phyloP scores from a whole-genome alignment of 208 protist species.

The Leishmania gerbilli region DNA sequence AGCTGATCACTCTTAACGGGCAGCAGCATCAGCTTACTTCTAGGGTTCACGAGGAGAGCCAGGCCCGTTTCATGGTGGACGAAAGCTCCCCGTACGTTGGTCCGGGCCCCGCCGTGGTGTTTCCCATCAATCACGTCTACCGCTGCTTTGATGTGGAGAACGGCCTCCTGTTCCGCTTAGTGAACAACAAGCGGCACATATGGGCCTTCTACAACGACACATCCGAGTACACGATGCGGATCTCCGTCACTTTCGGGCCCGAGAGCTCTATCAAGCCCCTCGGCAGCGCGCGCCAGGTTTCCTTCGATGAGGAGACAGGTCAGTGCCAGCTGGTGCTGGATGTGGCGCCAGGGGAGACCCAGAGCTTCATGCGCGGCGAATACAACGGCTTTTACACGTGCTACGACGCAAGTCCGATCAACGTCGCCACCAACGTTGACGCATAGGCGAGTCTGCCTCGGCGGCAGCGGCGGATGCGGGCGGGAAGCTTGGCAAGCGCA shows the following conservation, averaged over 20 bases:
- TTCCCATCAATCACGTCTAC: constrained; percentile 51
- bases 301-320: constrained; percentile 45
- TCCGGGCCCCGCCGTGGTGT: constrained; percentile 40
- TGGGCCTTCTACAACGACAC: constrained; percentile 90
- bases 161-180: constrained; percentile 77
- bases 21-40: neutral
- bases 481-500: neutral
- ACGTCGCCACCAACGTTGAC: neutral
- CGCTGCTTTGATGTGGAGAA: constrained; percentile 72
- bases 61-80: constrained; percentile 20
- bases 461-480: neutral
- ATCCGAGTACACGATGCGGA: constrained; percentile 56
- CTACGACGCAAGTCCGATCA: constrained; percentile 48
- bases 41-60: constrained; percentile 13
- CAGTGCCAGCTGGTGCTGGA: constrained; percentile 44
- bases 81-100: constrained; percentile 25
- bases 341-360: constrained; percentile 57
- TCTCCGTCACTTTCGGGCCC: constrained; percentile 61
- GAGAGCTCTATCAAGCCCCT: constrained; percentile 58
- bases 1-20: neutral
- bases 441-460: neutral
- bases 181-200: constrained; percentile 48
- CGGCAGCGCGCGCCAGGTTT: constrained; percentile 36
- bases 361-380: constrained; percentile 75
- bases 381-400: constrained; percentile 64